Evolutionary conservation across 1,284 basidiomycete genomes (phyloP), one percentile per base, ranked within the genome.

Genomic region (Cutaneotrichosporon arboriforme): DNA sequence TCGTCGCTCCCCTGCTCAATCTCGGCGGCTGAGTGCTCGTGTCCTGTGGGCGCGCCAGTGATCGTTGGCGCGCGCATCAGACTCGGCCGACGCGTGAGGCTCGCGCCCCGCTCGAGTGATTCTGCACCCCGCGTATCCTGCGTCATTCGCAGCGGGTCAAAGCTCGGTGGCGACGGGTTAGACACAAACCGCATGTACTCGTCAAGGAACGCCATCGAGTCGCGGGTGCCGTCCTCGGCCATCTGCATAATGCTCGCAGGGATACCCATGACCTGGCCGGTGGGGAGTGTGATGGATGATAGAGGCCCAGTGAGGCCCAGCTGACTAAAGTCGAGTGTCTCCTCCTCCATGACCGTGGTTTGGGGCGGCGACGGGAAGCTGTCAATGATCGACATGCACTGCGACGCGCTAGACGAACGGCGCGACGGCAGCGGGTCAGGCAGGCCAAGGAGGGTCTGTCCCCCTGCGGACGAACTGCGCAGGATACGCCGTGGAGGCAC

Each of bases 121-220:
- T 21, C 38, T 9, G 12, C n/a, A n/a, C n/a, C n/a, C n/a, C n/a
- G 17, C n/a, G 38, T 40, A n/a, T 15, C 38, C n/a, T n/a, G n/a
- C 8, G 38, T 20, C n/a, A 40, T 40, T 17, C 38, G 38, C 4
- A 40, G 38, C n/a, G 20, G 7, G 38, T 40, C 17, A 13, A 40
- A 18, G 17, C 34, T 31, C 12, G 43, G 43, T 12, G 43, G 33
- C 9, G 17, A 35, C 2, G 43, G 43, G 10, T 31, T 45, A 7
- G 31, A 35, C 15, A 45, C 43, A 15, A 45, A 45, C 7, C 17
- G 17, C 43, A 45, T 45, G 43, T 45, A 45, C 33, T 45, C 43
- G 33, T 45, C 43, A 1, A 45, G 43, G 43, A 45, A 45, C 8
- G n/a, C 43, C 7, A 31, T 45, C 20, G 17, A 33, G 13, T 45